Evolutionary conservation across 495 filamentous ascomycete genomes (phyloP).

Genomic region (Aspergillus funiculosus): DNA sequence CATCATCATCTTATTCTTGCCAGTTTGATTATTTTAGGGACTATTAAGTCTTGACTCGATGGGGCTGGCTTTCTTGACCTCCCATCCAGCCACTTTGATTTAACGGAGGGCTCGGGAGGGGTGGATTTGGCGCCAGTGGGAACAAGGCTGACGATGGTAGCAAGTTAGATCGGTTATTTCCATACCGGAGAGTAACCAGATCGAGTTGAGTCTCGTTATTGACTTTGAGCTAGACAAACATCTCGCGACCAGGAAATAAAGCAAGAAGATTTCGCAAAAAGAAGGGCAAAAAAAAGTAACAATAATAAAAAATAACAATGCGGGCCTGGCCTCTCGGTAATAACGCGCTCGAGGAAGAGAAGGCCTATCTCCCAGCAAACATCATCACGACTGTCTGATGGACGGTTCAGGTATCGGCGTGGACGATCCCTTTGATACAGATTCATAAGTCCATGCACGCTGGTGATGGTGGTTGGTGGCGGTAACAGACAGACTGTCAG

Average conservation of each 20-base stretch:
- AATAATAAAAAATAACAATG: constrained; percentile 2
- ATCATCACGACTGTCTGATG: constrained; percentile 1
- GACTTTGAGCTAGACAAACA: neutral
- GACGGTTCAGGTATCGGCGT: constrained; percentile 4
- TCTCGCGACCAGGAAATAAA: neutral
- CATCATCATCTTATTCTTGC: constrained; percentile 10
- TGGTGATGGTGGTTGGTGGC: constrained; percentile 12
- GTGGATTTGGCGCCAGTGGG: constrained; percentile 25
- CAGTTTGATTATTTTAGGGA: constrained; percentile 9
- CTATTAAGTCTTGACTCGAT: constrained; percentile 22
- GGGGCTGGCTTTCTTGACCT: constrained; percentile 6
- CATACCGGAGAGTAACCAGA: constrained; percentile 23
- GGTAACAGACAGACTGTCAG: constrained; percentile 10
- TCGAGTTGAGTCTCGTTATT: constrained; percentile 9
- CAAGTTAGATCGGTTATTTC: constrained; percentile 25
- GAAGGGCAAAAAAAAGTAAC: constrained; percentile 3
- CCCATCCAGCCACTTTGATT: constrained; percentile 8
- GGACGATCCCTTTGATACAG: constrained; percentile 14
- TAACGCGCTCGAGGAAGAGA: constrained; percentile 2
- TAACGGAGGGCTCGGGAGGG: constrained; percentile 19
- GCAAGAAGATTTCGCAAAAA: neutral
- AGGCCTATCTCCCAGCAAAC: neutral
- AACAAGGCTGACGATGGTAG: constrained; percentile 32
- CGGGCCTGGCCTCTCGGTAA: neutral
- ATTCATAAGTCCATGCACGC: constrained; percentile 13